Conservation (phyloP, 2,329 filamentous ascomycete genomes). For the Claviceps monticola region DNA sequence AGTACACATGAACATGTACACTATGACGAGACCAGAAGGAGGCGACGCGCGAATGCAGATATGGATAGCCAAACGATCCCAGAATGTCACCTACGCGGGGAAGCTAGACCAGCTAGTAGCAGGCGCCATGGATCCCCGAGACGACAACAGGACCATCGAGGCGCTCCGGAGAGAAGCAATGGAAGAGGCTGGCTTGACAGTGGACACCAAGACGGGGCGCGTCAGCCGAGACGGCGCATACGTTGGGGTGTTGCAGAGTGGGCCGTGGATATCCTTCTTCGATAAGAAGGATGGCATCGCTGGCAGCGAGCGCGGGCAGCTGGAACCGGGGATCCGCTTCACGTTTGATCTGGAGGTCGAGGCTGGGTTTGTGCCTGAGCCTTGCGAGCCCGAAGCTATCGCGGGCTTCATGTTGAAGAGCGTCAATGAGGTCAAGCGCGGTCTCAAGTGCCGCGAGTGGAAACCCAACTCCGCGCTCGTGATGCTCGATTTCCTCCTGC, state of each 20-base stretch:
- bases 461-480: slow-evolving; percentile 27
- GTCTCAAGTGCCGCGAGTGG: slow-evolving; percentile 16
- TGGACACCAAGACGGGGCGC: slow-evolving; percentile 12
- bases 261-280: slow-evolving; percentile 19
- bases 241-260: slow-evolving; percentile 13
- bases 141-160: slow-evolving; percentile 13
- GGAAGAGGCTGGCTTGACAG: slow-evolving; percentile 19
- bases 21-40: slow-evolving; percentile 10
- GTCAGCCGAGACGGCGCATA: slow-evolving; percentile 8
- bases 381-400: slow-evolving; percentile 15
- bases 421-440: slow-evolving; percentile 17
- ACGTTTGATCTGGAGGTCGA: slow-evolving; percentile 21
- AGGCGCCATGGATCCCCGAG: slow-evolving; percentile 19
- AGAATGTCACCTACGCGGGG: slow-evolving; percentile 17
- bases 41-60: slow-evolving; percentile 13
- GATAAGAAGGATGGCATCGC: slow-evolving; percentile 19
- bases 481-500: slow-evolving; percentile 24
- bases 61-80: slow-evolving; percentile 21
- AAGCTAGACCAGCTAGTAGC: slow-evolving; percentile 25
- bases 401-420: slow-evolving; percentile 15
- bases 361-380: slow-evolving; percentile 10
- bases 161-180: slow-evolving; percentile 19
- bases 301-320: slow-evolving; percentile 18
- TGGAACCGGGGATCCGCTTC: slow-evolving; percentile 25
- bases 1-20: slow-evolving; percentile 24